Base-by-base conservation (phyloP, 2,329 filamentous ascomycete species). In the Pyricularia pennisetigena region DNA sequence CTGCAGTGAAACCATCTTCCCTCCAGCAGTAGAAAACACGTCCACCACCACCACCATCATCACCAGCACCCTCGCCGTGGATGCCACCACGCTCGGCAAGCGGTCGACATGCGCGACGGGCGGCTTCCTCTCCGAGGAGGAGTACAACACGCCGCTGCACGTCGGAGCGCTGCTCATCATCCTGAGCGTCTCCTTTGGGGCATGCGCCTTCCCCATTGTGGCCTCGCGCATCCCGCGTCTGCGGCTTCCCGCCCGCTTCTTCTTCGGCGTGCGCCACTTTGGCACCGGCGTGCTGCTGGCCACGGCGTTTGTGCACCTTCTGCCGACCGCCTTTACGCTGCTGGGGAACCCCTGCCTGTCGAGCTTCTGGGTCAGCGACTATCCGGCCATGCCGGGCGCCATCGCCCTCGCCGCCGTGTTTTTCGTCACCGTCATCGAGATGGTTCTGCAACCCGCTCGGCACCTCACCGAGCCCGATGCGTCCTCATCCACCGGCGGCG, bases 211-310 rank as follows among this genome's bases (percentile, higher is more conserved):
- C 69, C 86, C 86, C 1, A 79, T 88, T 67, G 74, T 88, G 63
- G 85, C 84, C 35, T 76, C 79, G 67, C 80, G 80, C 70, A 79
- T 86, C 63, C 84, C 84, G 26, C 63, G 30, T 30, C 75, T 88
- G 65, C 82, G 80, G 68, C 86, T 88, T 66, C 86, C 86, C 1
- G 76, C 79, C 24, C 77, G 76, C 65, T 83, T 87, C 76, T 84
- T 87, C 77, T 86, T 87, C 74, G 76, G 80, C 67, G 83, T 86
- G 65, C 82, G 85, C 70, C 90, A 92, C 78, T 90, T 92, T 71
- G 90, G 91, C 74, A 94, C 91, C 1, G 91, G 91, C 69, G 92
- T 94, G 24, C 81, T 94, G 24, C 88, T 94, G 70, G 91, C 91
- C 12, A 94, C 91, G 1, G 91, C 91, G 67, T 94, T 94, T 74